A percentile compares a stretch with the other conserved stretches of the same genome.
phyloP scores from a whole-genome alignment of 2,329 filamentous ascomycete genomes.

The Phoma sp. region DNA sequence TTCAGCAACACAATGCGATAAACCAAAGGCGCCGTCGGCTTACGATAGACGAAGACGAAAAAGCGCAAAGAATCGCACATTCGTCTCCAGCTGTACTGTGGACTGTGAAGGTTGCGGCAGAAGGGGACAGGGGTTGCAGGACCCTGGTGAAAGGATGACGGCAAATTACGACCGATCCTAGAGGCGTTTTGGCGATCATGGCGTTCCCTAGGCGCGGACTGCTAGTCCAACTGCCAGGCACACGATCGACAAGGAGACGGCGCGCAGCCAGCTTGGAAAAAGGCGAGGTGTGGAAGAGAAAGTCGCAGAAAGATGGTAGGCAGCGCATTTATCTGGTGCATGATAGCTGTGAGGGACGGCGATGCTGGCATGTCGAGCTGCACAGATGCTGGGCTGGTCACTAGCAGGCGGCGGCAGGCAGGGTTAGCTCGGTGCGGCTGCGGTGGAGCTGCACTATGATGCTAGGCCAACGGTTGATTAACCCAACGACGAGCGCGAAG shows the following conservation, averaged over 20 bases:
- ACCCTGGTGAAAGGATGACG: constrained; percentile 1
- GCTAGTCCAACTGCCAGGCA: constrained; percentile 3
- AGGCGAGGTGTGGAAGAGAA: not conserved
- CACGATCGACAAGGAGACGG: constrained; percentile 1
- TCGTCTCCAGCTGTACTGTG: not conserved
- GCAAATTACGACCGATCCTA: constrained; percentile 12
- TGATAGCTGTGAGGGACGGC: not conserved
- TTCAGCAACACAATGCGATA: not conserved
- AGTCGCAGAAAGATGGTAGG: not conserved
- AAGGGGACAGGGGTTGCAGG: not conserved
- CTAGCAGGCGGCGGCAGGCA: not conserved
- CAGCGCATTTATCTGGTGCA: not conserved
- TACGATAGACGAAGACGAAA: not conserved
- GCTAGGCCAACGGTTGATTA: constrained; percentile 17
- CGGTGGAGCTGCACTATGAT: constrained; percentile 17
- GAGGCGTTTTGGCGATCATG: constrained; percentile 15
- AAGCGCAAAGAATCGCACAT: not conserved
- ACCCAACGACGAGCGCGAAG: constrained; percentile 8
- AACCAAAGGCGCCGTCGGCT: not conserved
- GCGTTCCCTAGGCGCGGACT: constrained; percentile 5
- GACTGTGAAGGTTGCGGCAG: not conserved
- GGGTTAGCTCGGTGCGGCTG: constrained; percentile 11
- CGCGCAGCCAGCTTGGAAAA: not conserved
- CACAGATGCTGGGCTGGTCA: constrained; percentile 7
- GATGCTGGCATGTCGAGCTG: not conserved